These are phyloP conservation scores for Silene coronaria DNA, from an alignment of 179 eudicot species.

Conservation along the genomic window DNA sequence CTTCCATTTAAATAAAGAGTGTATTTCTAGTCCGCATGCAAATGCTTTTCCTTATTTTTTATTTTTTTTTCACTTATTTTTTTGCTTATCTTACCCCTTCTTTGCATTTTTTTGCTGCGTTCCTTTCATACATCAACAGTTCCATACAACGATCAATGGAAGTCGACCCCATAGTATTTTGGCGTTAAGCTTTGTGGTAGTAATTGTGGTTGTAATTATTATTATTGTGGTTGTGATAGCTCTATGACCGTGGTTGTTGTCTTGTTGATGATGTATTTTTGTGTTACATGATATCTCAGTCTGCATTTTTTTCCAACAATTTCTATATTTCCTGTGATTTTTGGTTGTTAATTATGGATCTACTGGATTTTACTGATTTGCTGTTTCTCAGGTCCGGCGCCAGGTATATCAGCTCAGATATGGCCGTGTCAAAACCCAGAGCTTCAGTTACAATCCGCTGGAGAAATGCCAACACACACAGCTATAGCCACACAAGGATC, in stretches of 20 bases:
- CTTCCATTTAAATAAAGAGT: background rate
- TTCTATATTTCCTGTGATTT: background rate
- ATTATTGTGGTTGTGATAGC: background rate
- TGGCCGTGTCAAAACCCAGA: slow-evolving; percentile 57
- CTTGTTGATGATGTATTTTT: background rate
- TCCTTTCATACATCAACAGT: background rate
- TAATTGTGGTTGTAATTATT: background rate
- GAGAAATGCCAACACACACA: slow-evolving; percentile 31
- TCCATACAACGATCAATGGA: background rate
- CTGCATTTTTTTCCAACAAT: background rate
- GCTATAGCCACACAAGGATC: slow-evolving; percentile 44
- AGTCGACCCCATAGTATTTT: background rate
- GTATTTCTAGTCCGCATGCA: background rate
- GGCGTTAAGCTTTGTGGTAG: background rate
- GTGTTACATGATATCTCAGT: background rate
- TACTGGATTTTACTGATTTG: background rate
- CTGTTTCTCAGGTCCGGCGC: slow-evolving; percentile 21
- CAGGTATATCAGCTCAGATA: slow-evolving; percentile 47
- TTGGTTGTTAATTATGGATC: background rate
- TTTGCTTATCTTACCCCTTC: background rate
- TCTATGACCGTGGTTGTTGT: background rate
- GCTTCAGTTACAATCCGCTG: slow-evolving; percentile 38
- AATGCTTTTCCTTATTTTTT: background rate
- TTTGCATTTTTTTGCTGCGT: background rate
- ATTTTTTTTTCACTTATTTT: background rate